Conservation (phyloP, 2,329 filamentous ascomycete species). For the Cladorrhinum sp. region DNA sequence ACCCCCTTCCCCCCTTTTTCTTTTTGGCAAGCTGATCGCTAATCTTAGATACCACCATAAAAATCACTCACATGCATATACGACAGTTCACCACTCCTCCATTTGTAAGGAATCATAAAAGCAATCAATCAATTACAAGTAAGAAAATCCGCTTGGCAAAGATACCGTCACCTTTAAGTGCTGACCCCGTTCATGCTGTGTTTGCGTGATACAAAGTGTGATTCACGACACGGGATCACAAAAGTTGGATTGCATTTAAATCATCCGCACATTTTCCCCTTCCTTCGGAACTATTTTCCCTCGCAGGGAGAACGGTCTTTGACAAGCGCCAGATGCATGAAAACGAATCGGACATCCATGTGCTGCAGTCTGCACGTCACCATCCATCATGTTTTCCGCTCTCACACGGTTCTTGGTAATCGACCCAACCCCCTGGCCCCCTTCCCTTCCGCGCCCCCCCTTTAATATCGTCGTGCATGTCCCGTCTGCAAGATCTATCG, state of each 20-base stretch:
- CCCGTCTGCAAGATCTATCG: conserved; percentile 17
- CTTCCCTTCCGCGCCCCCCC: background rate
- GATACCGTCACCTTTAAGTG: background rate
- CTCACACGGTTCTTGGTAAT: background rate
- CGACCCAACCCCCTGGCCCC: background rate
- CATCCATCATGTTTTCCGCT: background rate
- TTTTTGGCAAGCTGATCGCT: background rate
- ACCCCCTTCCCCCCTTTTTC: background rate
- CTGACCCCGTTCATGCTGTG: background rate
- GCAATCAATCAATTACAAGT: background rate
- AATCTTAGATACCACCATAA: background rate
- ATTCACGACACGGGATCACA: background rate
- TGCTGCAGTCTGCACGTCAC: background rate
- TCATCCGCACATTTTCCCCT: background rate
- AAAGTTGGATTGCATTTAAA: background rate
- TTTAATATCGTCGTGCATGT: conserved; percentile 4
- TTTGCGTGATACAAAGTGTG: background rate
- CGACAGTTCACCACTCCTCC: background rate
- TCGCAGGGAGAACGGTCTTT: background rate
- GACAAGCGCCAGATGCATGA: background rate
- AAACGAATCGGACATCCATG: background rate
- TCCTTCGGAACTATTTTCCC: background rate
- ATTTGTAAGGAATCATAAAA: background rate
- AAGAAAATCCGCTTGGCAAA: background rate
- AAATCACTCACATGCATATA: background rate